Base-by-base conservation (phyloP, 441 rosid genomes). In the Cnidoscolus chayamansa region DNA sequence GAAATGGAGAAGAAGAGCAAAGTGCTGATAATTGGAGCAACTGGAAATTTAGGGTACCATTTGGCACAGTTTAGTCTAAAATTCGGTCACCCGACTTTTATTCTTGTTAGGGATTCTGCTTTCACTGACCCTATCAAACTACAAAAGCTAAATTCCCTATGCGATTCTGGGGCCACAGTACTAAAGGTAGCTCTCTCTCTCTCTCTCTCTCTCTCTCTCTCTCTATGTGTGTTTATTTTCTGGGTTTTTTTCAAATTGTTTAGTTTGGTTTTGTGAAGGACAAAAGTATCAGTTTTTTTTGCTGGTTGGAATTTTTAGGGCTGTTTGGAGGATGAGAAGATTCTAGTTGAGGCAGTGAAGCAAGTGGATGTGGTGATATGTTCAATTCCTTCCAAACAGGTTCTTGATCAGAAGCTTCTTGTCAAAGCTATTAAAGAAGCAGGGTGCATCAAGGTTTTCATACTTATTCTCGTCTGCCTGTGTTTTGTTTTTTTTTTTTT, bases 301-400 rank as follows among this genome's bases (percentile, higher is more conserved):
- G 35, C 25, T 10, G 10, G n/a, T 25, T 3, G 63, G 40, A 40
- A 58, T 49, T 50, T 73, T 1, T 66, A 89, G 94, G 92, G 96
- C 47, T 90, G 90, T 15, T 67, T 90, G 77, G 87, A 90, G 16
- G 91, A 93, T 64, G 89, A 86, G 64, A 53, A 50, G 79, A 86
- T 89, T 79, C 86, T 93, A n/a, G 71, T 72, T 31, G 89, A 85
- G 71, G 98, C 94, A 67, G 80, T 89, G 83, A 85, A 75, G 78
- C 88, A 73, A 81, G 97, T 90, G 58, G 97, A 93, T 77, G 91
- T 89, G 7, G 95, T 90, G 59, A 88, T 90, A 43, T 88, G 91
- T 78, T 81, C 95, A 0, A 76, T 90, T 65, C 86, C 91, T 43
- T 82, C 92, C 9, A 86, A 81, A 70, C 87, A 85, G 50, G 88